These are phyloP conservation scores for Ophiostoma novo-ulmi DNA, from an alignment of 2,329 filamentous ascomycete genomes.

Conservation along the genomic window DNA sequence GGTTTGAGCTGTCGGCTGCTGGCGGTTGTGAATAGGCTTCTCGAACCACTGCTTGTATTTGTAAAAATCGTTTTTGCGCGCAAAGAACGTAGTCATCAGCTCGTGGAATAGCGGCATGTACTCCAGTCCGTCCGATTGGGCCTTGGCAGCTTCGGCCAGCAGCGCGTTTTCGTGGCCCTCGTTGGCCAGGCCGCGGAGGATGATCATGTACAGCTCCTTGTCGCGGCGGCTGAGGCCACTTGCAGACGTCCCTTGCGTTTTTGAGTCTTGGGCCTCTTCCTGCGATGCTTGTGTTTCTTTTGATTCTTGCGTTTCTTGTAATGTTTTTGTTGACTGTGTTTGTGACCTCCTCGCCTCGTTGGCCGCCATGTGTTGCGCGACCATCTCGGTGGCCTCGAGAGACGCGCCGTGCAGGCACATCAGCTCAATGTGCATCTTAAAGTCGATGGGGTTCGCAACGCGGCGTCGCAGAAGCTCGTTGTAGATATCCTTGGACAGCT, in stretches of 20 bases:
- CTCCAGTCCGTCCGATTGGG: slow-evolving; percentile 41
- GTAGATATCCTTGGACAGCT: slow-evolving; percentile 37
- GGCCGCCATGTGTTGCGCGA: slow-evolving; percentile 37
- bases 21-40: slow-evolving; percentile 43
- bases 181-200: slow-evolving; percentile 57
- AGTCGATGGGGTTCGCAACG: slow-evolving; percentile 31
- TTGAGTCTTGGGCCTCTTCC: neutral
- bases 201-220: slow-evolving; percentile 42
- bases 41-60: slow-evolving; percentile 65
- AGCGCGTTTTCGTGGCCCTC: slow-evolving; percentile 57
- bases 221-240: slow-evolving; percentile 22
- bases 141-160: slow-evolving; percentile 40
- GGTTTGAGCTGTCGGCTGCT: slow-evolving; percentile 41
- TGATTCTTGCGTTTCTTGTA: neutral
- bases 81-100: slow-evolving; percentile 59
- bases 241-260: neutral
- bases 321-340: neutral
- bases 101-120: slow-evolving; percentile 46
- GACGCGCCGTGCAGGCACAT: slow-evolving; percentile 53
- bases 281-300: neutral
- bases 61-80: slow-evolving; percentile 50
- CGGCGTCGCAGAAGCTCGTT: slow-evolving; percentile 38
- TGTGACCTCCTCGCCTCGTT: slow-evolving; percentile 19
- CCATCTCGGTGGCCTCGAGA: slow-evolving; percentile 46
- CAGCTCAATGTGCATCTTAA: slow-evolving; percentile 44